phyloP scores from a whole-genome alignment of 441 rosid species.

The Gossypium davidsonii region DNA sequence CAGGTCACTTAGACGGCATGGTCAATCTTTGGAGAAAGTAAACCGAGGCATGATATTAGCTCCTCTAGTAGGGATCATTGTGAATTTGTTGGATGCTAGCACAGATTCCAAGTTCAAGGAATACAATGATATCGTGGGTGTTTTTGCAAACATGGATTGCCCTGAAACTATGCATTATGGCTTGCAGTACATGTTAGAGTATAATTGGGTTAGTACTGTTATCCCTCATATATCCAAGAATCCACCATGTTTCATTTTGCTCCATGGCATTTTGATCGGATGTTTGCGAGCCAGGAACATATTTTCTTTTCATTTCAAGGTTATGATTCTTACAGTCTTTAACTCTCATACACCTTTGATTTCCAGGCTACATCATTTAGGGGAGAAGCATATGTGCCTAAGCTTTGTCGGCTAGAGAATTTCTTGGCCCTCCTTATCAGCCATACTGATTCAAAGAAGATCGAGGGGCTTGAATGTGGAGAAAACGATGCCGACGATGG shows the following conservation, averaged over 20 bases:
- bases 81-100: slow-evolving; percentile 78
- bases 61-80: slow-evolving; percentile 83
- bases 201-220: slow-evolving; percentile 37
- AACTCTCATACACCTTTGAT: background rate
- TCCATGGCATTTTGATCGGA: background rate
- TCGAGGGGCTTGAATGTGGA: slow-evolving; percentile 23
- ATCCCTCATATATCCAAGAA: background rate
- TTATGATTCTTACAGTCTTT: background rate
- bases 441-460: slow-evolving; percentile 37
- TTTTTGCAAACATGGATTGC: slow-evolving; percentile 87
- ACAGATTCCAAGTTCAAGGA: slow-evolving; percentile 30
- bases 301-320: background rate
- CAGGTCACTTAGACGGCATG: slow-evolving; percentile 78
- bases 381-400: slow-evolving; percentile 46
- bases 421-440: slow-evolving; percentile 57
- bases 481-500: slow-evolving; percentile 45
- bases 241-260: background rate
- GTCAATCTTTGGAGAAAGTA: slow-evolving; percentile 68
- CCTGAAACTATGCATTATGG: slow-evolving; percentile 37
- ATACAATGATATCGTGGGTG: slow-evolving; percentile 60
- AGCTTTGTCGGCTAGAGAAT: slow-evolving; percentile 57
- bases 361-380: slow-evolving; percentile 61
- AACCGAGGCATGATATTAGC: slow-evolving; percentile 78
- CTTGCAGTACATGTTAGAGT: slow-evolving; percentile 10
- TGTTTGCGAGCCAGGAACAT: background rate